Evolutionary conservation across 2,329 filamentous ascomycete genomes (phyloP), one percentile per base, ranked within the genome.

Genomic region (Dothistroma septosporum): DNA sequence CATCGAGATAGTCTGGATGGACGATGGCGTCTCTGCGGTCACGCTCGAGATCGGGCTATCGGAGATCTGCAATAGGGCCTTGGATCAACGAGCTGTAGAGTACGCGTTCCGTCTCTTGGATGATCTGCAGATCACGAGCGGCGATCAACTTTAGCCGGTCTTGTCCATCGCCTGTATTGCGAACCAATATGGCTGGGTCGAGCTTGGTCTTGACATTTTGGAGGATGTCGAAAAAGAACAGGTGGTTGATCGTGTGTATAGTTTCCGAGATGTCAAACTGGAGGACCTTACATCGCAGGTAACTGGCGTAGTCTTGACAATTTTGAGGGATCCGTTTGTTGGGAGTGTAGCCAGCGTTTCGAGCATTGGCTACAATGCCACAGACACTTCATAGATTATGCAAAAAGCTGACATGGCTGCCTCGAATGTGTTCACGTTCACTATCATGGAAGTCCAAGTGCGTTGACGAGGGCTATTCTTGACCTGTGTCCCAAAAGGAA

Each of bases 31-130:
- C 12, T 74, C 75, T 0, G 71, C 75, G 6, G 70, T 76, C 46
- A 77, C 75, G 0, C 70, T 77, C 8, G 75, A 77, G 55, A 75
- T 76, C 63, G 75, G 75, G 1, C 67, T 72, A 12, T 73, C 75
- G 0, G 76, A 75, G 50, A 66, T 73, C 21, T 77, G 75, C 74
- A 74, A 76, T 57, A 66, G 62, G 16, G 71, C 66, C 28, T 67
- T 76, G 4, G 76, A 76, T 53, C 68, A 73, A 24, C 69, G 75
- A 32, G 69, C 72, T 31, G 73, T 73, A 53, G 69, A 68, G 52
- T 72, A 69, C 55, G 62, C 69, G 12, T 67, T 70, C 35, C 69
- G 70, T 31, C 60, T 72, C n/a, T 58, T 72, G 64, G 67, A 64
- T 24, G 70, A 72, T 58, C 55, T 72, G 37, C 44, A 60, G 16